These are phyloP conservation scores for Houttuynia cordata DNA, from an alignment of 164 flowering plant genomes.

Conservation along the genomic window DNA sequence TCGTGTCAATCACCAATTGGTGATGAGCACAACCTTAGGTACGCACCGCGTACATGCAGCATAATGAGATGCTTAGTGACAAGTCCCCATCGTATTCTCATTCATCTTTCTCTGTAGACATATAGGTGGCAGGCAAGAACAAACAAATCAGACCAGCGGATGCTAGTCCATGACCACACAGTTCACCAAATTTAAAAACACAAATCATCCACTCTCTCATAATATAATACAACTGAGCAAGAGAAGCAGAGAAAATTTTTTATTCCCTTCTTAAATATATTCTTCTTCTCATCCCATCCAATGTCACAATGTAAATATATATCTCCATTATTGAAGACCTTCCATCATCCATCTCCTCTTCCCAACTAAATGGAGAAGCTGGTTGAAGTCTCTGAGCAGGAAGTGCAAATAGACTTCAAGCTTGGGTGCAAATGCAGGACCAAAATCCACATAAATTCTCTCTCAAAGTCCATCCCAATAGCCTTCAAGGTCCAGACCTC, in stretches of 20 bases:
- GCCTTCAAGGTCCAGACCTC: constrained; percentile 80
- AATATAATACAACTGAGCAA: background rate
- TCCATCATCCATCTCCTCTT: background rate
- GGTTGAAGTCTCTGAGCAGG: constrained; percentile 40
- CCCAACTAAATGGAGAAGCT: constrained; percentile 16
- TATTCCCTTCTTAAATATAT: background rate
- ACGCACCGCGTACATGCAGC: background rate
- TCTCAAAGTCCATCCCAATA: constrained; percentile 25
- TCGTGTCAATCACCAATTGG: too few species aligned
- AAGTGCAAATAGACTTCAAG: constrained; percentile 41
- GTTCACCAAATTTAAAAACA: background rate
- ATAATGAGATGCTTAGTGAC: background rate
- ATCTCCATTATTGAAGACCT: constrained; percentile 2
- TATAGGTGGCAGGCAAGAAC: background rate
- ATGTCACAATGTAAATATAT: too few species aligned
- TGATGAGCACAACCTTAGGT: too few species aligned
- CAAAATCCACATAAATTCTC: constrained; percentile 38
- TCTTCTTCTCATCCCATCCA: background rate
- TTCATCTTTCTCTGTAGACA: background rate
- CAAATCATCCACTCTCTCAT: background rate
- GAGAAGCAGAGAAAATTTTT: background rate
- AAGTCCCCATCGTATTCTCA: background rate
- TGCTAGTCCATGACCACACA: background rate
- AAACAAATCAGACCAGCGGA: background rate
- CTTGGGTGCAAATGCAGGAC: constrained; percentile 48